Evolutionary conservation across 1,284 basidiomycete species (phyloP).

Genomic region (Pisolithus thermaeus): DNA sequence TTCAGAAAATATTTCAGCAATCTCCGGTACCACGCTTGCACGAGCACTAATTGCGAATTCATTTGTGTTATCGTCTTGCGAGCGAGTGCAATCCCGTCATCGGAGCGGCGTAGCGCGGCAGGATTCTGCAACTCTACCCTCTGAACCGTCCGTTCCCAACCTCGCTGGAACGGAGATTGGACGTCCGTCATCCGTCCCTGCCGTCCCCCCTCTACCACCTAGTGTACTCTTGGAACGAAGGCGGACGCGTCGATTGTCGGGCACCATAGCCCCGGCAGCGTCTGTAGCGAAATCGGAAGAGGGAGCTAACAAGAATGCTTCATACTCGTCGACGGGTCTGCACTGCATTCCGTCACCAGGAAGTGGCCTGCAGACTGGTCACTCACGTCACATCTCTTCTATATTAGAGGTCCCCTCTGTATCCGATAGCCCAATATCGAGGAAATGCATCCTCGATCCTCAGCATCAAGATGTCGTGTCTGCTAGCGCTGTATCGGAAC

Average conservation of each 20-base stretch:
- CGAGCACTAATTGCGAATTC: conserved; percentile 56
- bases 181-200: conserved; percentile 19
- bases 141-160: conserved; percentile 35
- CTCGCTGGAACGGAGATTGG: conserved; percentile 23
- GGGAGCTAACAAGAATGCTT: conserved; percentile 6
- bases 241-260: not conserved
- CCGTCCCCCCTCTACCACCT: conserved; percentile 37
- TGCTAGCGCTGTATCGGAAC: not conserved
- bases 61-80: conserved; percentile 45
- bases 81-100: conserved; percentile 41
- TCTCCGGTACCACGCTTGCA: conserved; percentile 66
- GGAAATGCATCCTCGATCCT: not conserved
- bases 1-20: conserved; percentile 43
- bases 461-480: not conserved
- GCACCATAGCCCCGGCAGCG: not conserved
- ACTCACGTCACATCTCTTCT: conserved; percentile 25
- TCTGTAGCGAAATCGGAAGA: not conserved
- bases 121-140: conserved; percentile 67
- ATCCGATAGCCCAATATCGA: conserved; percentile 6
- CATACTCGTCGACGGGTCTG: conserved; percentile 11
- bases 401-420: conserved; percentile 29
- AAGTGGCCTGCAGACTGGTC: not conserved
- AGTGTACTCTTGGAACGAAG: conserved; percentile 1
- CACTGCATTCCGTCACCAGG: conserved; percentile 16
- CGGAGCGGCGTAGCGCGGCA: conserved; percentile 49